Conservation (phyloP, 2,329 filamentous ascomycete genomes). For the Mycosphaerelloides madeirae region DNA sequence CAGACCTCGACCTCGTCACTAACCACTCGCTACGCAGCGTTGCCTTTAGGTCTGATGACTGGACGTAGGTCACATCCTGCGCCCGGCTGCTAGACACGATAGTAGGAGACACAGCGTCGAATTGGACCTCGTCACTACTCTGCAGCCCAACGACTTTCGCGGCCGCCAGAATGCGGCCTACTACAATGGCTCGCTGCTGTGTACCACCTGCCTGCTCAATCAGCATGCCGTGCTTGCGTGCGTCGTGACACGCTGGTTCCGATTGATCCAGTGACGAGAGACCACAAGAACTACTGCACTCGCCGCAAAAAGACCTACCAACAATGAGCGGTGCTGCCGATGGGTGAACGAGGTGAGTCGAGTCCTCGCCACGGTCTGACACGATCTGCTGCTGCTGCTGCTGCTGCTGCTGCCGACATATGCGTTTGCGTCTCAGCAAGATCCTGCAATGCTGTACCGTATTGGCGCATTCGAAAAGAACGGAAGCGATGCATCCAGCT, state of each 20-base stretch:
- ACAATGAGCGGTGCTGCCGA: background rate
- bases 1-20: background rate
- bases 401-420: too few relatives aligned
- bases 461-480: too few relatives aligned
- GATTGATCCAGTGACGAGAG: slow-evolving; percentile 2
- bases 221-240: slow-evolving; percentile 1
- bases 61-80: background rate
- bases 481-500: too few relatives aligned
- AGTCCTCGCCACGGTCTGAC: too few relatives aligned
- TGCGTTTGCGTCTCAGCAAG: too few relatives aligned
- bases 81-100: background rate
- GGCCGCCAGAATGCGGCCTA: background rate
- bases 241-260: slow-evolving; percentile 7
- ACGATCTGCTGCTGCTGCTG: too few relatives aligned
- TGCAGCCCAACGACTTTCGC: background rate
- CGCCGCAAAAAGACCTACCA: slow-evolving; percentile 1
- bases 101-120: background rate
- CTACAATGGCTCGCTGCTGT: background rate
- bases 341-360: background rate
- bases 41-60: background rate
- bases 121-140: slow-evolving; percentile 2
- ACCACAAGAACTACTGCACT: background rate
- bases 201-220: background rate
- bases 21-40: background rate
- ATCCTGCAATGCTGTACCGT: background rate